phyloP scores from a whole-genome alignment of 148 eudicot genomes.

The Camellia granthamiana region DNA sequence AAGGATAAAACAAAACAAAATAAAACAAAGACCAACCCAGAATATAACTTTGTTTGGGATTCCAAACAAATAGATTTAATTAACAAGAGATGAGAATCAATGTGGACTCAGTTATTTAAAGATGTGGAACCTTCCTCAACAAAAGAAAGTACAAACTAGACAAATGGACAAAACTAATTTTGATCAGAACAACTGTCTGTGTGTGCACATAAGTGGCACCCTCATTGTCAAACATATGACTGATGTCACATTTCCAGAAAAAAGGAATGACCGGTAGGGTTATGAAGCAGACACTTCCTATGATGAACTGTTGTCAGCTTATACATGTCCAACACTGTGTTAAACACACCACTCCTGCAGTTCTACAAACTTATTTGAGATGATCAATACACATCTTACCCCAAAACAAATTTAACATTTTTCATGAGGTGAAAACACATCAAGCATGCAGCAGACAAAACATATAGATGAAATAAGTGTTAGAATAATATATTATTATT shows the following conservation, averaged over 20 bases:
- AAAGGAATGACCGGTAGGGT: not conserved
- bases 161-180: not conserved
- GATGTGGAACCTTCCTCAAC: slow-evolving; percentile 2
- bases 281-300: not conserved
- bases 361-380: not conserved
- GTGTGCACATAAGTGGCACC: not conserved
- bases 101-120: not conserved
- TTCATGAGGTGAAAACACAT: slow-evolving; percentile 5
- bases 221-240: not conserved
- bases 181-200: not conserved
- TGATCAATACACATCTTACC: not conserved
- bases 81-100: not conserved
- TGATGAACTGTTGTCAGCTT: not conserved
- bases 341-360: not conserved
- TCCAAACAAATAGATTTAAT: slow-evolving; percentile 10
- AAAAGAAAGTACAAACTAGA: slow-evolving; percentile 8
- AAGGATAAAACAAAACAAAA: slow-evolving; percentile 7
- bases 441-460: not conserved
- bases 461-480: not conserved
- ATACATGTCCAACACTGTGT: no score
- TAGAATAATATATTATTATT: no score
- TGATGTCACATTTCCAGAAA: not conserved
- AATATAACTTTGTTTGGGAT: slow-evolving; percentile 17
- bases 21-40: slow-evolving; percentile 17
- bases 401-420: slow-evolving; percentile 8